Base-by-base conservation (phyloP, 2,329 filamentous ascomycete species). In the Cercospora janseana region DNA sequence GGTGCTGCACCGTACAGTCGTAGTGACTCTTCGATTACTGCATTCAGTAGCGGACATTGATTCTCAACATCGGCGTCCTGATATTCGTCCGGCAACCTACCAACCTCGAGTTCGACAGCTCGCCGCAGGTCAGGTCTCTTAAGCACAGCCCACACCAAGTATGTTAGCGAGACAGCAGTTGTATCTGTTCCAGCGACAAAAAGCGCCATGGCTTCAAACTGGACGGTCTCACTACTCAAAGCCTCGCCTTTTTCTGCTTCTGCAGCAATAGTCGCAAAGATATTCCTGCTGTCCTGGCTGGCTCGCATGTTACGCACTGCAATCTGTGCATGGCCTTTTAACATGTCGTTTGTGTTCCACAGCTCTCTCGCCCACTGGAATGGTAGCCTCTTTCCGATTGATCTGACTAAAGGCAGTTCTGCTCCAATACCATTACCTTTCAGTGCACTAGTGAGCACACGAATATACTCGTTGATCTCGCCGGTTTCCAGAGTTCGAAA, bases 401-500 rank as follows among this genome's bases (percentile, higher is more conserved):
- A 34, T 12, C 62, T 51, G 10, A 68, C 28, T 21, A 62, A 41
- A 1, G 68, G 65, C n/a, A 68, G 16, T 29, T 70, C 66, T 7
- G 60, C 58, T 1, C 65, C 64, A 3, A 70, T 58, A 1, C 66
- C 66, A n/a, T 57, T 57, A 5, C 61, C 64, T 15, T 64, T 55
- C 21, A 69, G 29, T 6, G 62, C 57, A 4, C 54, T 54, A 16
- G 66, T 61, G 4, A 70, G 51, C 3, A 57, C 55, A 7, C 60
- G 53, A 21, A 69, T 67, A 46, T 67, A 69, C 4, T 54, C 61
- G 15, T 57, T 59, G 20, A 56, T 46, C 52, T 64, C 66, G 35
- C 69, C 70, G 6, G 52, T 54, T 37, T 71, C 65, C 7, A 74
- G 53, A 60, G 70, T 71, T 4, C 63, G 57, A 47, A 73, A 72